Base-by-base conservation (phyloP, 805 yeast genomes). In the Nakazawaea holstii region DNA sequence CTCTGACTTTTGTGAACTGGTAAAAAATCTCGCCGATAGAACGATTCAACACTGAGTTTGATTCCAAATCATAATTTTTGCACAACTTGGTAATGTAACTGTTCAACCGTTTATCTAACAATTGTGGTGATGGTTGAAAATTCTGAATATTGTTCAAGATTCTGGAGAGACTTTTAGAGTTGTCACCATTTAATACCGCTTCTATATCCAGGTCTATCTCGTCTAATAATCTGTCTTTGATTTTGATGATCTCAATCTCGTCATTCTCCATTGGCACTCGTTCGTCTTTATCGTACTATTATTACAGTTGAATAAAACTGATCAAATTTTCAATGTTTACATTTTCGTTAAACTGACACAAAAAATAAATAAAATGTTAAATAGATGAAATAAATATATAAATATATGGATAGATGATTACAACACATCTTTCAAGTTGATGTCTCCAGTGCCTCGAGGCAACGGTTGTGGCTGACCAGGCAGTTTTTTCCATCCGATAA, bases 401-500 rank as follows among this genome's bases (percentile, higher is more conserved):
- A 27, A 39, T 39, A 39, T 14, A 39, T 39, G 13, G 4, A 28
- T 15, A 17, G 10, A 36, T 13, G 7, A 33, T 27, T 52, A 55
- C 43, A 81, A 63, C 9, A 79, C 79, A 50, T 87, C 91, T 60
- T 84, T 83, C 58, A 87, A 66, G 52, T 71, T 80, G 36, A 87
- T 73, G 57, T 81, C 79, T 1, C 83, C 94, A 17, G 84, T 58
- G 1, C 96, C 95, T 52, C 95, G 70, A 43, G 74, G 74, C 50
- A 86, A 72, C 1, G 95, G 92, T 59, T 82, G 69, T 2, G 91
- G 89, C 59, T 86, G 88, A 43, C 65, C 59, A 6, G 77, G 77
- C 41, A 35, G 41, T 53, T 82, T 80, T 61, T 86, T 88, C 96
- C 96, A 88, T 2, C 95, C 96, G 59, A 88, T 85, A 89, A 87